Evolutionary conservation across 768 basidiomycete species (phyloP), one percentile per base, ranked within the genome.

Genomic region (Roridomyces roridus): DNA sequence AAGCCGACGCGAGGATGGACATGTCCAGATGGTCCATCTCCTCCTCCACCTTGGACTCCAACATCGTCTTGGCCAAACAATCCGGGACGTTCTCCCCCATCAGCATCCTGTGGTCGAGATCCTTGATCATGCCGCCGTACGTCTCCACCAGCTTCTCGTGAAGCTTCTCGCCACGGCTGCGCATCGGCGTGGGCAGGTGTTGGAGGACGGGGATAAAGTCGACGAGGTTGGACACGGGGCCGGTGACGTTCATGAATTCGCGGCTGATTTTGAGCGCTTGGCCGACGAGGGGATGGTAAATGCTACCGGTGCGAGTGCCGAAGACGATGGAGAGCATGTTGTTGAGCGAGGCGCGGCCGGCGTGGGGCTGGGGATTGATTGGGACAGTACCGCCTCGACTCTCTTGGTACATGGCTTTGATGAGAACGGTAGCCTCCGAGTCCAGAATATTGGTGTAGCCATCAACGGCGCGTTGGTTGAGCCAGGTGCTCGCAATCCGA

Each of bases 51-150:
- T 59, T 64, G 5, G 59, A 60, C 20, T 68, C 59, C 9, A 74
- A 55, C 26, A 74, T 53, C 2, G 67, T 67, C 59, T 70, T 73
- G 14, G 62, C 71, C 6, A 74, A 62, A 51, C 73, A 74, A 47
- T 74, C 67, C 2, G 72, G 71, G 2, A 74, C 70, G 15, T 66
- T 46, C 25, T 73, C 70, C 20, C 72, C 73, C 0, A 51, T 40
- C 10, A 69, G 66, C 60, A 73, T 64, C 6, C 70, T 66, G 7
- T 47, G 58, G 46, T 69, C 65, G 21, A 73, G 56, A 17, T 54
- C 57, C 42, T 46, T 50, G 17, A 73, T 68, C 67, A 74, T 68
- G 12, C 60, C 60, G 11, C 73, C 70, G 51, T 73, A 74, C 4
- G 68, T 61, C 20, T 67, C 66, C 26, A 70, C 37, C n/a, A 72